Percentiles rank a stretch among this genome's conserved stretches.
These are phyloP conservation scores for Cordyceps tenuipes DNA, from an alignment of 2,329 filamentous ascomycete species.

Conservation along the genomic window DNA sequence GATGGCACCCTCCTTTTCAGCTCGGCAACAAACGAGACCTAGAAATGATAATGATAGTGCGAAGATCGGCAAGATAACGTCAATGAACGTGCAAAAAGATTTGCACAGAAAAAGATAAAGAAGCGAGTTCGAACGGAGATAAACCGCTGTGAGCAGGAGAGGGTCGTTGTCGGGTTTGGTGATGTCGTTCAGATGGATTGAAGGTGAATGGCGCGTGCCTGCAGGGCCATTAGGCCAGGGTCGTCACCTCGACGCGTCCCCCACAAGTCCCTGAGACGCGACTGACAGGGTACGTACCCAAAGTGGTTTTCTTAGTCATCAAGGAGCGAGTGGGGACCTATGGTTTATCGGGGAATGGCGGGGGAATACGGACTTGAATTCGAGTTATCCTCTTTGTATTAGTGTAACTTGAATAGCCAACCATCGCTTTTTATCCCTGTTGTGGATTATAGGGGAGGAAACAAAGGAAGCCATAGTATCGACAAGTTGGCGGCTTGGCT, in stretches of 20 bases:
- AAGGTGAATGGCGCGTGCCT: not conserved
- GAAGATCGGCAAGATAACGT: not conserved
- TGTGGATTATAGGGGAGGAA: not conserved
- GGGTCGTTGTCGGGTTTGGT: no score
- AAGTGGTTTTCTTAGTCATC: not conserved
- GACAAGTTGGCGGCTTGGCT: not conserved
- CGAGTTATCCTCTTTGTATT: not conserved
- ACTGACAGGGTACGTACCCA: not conserved
- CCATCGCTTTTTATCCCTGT: no score
- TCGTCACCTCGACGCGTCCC: conserved; percentile 8
- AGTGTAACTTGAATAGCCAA: no score
- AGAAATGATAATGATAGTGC: not conserved
- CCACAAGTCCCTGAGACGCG: not conserved
- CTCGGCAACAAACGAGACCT: not conserved
- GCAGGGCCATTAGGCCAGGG: not conserved
- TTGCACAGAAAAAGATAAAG: no score
- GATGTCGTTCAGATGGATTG: no score
- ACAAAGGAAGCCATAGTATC: not conserved
- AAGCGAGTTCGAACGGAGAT: not conserved
- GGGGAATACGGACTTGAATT: not conserved
- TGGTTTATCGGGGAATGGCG: not conserved
- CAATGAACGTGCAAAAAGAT: not conserved
- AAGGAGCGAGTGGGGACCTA: not conserved
- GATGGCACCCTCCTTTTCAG: not conserved
- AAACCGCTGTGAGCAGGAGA: no score